Conservation (phyloP, 441 rosid genomes). For the Lepidium campestre region DNA sequence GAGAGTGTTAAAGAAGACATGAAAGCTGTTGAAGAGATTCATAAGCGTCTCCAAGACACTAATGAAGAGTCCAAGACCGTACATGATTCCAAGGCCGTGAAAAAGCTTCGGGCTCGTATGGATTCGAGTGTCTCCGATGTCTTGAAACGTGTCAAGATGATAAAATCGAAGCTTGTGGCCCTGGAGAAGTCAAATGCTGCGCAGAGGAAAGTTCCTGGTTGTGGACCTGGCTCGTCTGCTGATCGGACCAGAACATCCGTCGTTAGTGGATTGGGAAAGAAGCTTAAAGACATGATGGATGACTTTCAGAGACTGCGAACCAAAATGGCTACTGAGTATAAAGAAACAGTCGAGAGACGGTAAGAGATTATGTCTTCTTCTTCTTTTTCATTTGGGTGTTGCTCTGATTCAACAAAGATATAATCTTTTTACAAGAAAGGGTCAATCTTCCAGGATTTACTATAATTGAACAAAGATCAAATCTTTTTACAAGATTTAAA, state of each 20-base stretch:
- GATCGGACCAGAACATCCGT: constrained; percentile 53
- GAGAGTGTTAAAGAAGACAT: constrained; percentile 52
- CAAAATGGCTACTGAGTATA: constrained; percentile 37
- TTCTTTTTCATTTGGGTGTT: not conserved
- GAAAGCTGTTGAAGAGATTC: constrained; percentile 41
- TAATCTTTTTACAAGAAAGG: not conserved
- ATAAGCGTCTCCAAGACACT: constrained; percentile 42
- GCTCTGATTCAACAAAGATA: not conserved
- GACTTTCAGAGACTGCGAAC: constrained; percentile 45
- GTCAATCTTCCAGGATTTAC: too few species aligned
- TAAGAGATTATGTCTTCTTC: not conserved
- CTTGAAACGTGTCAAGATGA: constrained; percentile 42
- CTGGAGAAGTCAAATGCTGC: constrained; percentile 45
- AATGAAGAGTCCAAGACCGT: constrained; percentile 47
- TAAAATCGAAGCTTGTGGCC: constrained; percentile 45
- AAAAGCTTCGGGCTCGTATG: constrained; percentile 45
- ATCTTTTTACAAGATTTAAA: not conserved
- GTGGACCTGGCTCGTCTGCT: constrained; percentile 51
- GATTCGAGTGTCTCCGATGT: constrained; percentile 37
- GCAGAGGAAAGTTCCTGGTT: constrained; percentile 38
- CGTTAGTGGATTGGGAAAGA: constrained; percentile 50
- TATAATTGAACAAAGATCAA: not conserved
- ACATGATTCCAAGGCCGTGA: constrained; percentile 42
- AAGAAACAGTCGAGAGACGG: constrained; percentile 49
- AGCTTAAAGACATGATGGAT: constrained; percentile 53